Evolutionary conservation across 2,329 filamentous ascomycete species (phyloP).

Genomic region (Exophiala sideris): DNA sequence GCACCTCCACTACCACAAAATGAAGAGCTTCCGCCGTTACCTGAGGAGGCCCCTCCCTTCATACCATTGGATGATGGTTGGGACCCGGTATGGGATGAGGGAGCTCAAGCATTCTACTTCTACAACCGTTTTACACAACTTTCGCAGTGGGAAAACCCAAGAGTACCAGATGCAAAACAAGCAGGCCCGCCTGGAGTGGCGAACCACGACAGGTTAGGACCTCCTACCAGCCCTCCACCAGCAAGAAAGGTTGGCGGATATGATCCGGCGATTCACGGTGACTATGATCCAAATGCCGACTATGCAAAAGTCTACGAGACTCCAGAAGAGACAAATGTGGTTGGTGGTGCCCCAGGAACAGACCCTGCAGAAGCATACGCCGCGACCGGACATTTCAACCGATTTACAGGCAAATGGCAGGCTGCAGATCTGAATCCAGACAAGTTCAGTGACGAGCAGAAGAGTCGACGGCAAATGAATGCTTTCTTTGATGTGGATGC

Average conservation of each 20-base stretch:
- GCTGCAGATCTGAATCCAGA: slow-evolving; percentile 64
- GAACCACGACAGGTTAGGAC: slow-evolving; percentile 31
- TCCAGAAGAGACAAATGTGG: slow-evolving; percentile 32
- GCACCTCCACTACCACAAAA: slow-evolving; percentile 41
- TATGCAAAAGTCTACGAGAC: slow-evolving; percentile 66
- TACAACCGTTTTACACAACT: slow-evolving; percentile 73
- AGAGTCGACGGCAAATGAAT: slow-evolving; percentile 82
- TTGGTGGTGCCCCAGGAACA: slow-evolving; percentile 33
- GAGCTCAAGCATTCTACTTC: slow-evolving; percentile 72
- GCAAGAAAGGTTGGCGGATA: slow-evolving; percentile 63
- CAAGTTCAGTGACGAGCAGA: slow-evolving; percentile 80
- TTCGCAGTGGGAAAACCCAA: slow-evolving; percentile 84
- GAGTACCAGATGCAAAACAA: slow-evolving; percentile 53
- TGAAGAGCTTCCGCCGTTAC: slow-evolving; percentile 48
- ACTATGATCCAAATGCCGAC: slow-evolving; percentile 93
- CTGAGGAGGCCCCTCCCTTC: slow-evolving; percentile 50
- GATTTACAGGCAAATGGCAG: slow-evolving; percentile 84
- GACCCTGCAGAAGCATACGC: slow-evolving; percentile 56
- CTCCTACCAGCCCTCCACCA: slow-evolving; percentile 38
- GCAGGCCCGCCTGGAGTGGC: slow-evolving; percentile 29
- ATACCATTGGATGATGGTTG: slow-evolving; percentile 64
- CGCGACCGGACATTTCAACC: slow-evolving; percentile 77
- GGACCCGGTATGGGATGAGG: slow-evolving; percentile 73
- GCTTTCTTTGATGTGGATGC: slow-evolving; percentile 95
- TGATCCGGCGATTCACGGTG: slow-evolving; percentile 92